Conservation (phyloP, 2,329 filamentous ascomycete genomes). For the Podosphaera fusca region DNA sequence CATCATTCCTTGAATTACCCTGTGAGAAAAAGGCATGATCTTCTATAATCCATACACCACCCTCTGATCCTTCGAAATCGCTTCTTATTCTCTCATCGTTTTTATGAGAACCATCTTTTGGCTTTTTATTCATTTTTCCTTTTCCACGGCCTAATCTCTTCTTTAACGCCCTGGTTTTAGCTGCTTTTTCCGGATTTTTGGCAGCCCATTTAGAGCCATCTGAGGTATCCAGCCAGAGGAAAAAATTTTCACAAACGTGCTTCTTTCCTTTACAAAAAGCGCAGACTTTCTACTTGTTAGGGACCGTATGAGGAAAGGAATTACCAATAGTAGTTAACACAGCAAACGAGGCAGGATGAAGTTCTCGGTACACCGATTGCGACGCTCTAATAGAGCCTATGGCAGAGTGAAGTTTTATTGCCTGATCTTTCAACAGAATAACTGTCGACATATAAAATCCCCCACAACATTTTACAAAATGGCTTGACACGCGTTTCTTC, state of each 20-base stretch:
- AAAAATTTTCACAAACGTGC: background rate
- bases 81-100: background rate
- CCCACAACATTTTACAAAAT: background rate
- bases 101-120: background rate
- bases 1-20: background rate
- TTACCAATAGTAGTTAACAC: too few relatives aligned
- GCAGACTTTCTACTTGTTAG: background rate
- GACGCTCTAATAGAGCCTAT: background rate
- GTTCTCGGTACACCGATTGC: background rate
- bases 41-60: background rate
- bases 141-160: background rate
- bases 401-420: background rate
- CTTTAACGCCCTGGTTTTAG: background rate
- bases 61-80: background rate
- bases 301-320: too few relatives aligned
- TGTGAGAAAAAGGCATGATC: background rate
- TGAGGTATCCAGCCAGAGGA: background rate
- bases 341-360: background rate
- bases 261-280: background rate
- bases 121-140: background rate
- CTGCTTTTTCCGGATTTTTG: too few relatives aligned
- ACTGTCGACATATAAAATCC: constrained; percentile 1
- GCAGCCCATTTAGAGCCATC: background rate
- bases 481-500: background rate
- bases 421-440: background rate